Percentiles rank a stretch among this genome's conserved stretches.
Evolutionary conservation across 495 filamentous ascomycete species (phyloP).

Genomic region (Tuber umbilicatum): DNA sequence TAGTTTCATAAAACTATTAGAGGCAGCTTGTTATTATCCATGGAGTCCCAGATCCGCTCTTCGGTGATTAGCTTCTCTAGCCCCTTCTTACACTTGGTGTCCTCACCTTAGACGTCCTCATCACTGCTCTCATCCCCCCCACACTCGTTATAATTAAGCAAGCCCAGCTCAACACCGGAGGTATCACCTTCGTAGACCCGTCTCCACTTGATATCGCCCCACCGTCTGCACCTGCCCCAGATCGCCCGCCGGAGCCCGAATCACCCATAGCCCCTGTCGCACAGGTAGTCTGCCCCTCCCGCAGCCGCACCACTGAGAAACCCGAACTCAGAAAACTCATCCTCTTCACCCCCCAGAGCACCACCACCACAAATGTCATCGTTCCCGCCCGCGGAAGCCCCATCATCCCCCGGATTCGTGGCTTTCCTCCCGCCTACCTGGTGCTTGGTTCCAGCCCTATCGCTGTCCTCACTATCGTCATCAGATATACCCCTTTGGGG

Average conservation of each 20-base stretch:
- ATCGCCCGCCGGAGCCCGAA: too few relatives aligned
- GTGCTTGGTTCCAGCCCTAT: slow-evolving; percentile 27
- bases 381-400: slow-evolving; percentile 27
- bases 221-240: slow-evolving; percentile 14
- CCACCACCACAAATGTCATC: slow-evolving; percentile 61
- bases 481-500: too few relatives aligned
- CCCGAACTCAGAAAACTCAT: slow-evolving; percentile 50
- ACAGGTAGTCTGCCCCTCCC: too few relatives aligned
- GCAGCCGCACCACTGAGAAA: slow-evolving; percentile 53
- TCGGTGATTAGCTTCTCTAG: slow-evolving; percentile 63
- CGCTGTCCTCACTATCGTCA: slow-evolving; percentile 36
- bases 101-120: neutral
- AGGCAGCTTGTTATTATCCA: neutral
- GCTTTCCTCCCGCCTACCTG: slow-evolving; percentile 18
- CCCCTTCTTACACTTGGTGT: slow-evolving; percentile 47
- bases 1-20: slow-evolving; percentile 45
- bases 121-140: slow-evolving; percentile 14
- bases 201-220: slow-evolving; percentile 10
- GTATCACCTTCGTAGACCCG: slow-evolving; percentile 42
- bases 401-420: slow-evolving; percentile 6
- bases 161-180: slow-evolving; percentile 33
- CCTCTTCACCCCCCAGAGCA: slow-evolving; percentile 57
- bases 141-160: neutral
- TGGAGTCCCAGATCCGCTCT: slow-evolving; percentile 53
- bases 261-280: too few relatives aligned